Evolutionary conservation across 2,329 filamentous ascomycete genomes (phyloP).

Genomic region (Colletotrichum scovillei): DNA sequence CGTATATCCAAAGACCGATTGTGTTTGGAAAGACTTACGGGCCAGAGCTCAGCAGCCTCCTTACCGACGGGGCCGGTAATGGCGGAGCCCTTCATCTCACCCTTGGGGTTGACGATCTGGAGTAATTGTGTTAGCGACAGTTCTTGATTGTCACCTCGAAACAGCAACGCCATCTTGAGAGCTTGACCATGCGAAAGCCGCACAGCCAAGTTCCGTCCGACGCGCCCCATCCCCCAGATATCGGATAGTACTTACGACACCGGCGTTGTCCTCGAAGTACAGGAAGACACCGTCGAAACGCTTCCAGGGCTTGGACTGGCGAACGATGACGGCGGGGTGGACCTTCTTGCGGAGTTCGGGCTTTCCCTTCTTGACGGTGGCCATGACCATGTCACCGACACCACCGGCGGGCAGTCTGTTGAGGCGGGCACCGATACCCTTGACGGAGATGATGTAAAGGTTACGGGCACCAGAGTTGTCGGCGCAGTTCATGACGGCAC

Average conservation of each 20-base stretch:
- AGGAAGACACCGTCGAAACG: slow-evolving; percentile 98
- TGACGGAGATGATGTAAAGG: slow-evolving; percentile 99
- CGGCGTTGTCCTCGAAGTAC: slow-evolving; percentile 99
- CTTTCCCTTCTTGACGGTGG: slow-evolving; percentile 99
- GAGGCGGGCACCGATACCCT: slow-evolving; percentile 96
- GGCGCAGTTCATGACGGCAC: slow-evolving; percentile 99
- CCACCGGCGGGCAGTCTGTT: slow-evolving; percentile 97
- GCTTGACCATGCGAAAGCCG: slow-evolving; percentile 1
- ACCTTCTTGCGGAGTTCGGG: slow-evolving; percentile 99
- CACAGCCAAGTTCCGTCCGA: neutral
- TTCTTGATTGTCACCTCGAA: neutral
- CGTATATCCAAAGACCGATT: neutral
- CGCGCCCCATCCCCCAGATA: neutral
- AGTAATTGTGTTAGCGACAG: slow-evolving; percentile 47
- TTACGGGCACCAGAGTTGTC: slow-evolving; percentile 99
- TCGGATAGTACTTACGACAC: slow-evolving; percentile 78
- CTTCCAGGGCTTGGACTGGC: slow-evolving; percentile 99
- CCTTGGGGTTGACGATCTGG: slow-evolving; percentile 99
- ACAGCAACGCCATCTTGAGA: slow-evolving; percentile 3
- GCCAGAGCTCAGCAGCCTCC: slow-evolving; percentile 99
- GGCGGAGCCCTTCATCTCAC: slow-evolving; percentile 99
- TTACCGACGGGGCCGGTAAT: slow-evolving; percentile 99
- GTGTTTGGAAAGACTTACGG: slow-evolving; percentile 69
- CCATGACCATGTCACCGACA: slow-evolving; percentile 99
- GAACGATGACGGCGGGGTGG: slow-evolving; percentile 98